Base-by-base conservation (phyloP, 2,329 filamentous ascomycete species). In the Coniochaeta ligniaria region DNA sequence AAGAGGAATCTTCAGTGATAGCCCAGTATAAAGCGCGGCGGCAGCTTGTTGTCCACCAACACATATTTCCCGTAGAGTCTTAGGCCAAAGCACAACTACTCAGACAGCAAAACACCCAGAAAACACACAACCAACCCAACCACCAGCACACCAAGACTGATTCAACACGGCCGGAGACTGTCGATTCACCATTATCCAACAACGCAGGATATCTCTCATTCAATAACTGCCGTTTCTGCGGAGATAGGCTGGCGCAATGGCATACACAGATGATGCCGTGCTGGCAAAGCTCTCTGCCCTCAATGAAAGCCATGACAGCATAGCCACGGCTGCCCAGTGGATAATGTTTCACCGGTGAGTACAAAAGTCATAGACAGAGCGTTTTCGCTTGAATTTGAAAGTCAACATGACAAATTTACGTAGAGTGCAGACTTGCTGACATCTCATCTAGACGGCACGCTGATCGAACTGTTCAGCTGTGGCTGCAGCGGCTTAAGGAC, bases 301-400 rank as follows among this genome's bases (percentile, higher is more conserved):
- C 64, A 97, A 96, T 75, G 96, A 99, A 77, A 96, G 92, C 12
- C 94, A 99, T 74, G 95, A 99, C 73, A 96, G 92, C 76, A 98
- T 99, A 71, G 85, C 96, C 63, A 94, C 91, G 38, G 93, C 96
- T 64, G 92, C 95, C 61, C 94, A 98, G 86, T 99, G 96, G 96
- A 95, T 99, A 63, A 96, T 99, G 89, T 99, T 99, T 74, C 94
- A 99, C 77, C 89, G 92, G 92, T 96, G 86, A 64, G 73, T 65
- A 12, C 57, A 14, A 60, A 61, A 35, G 22, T 17, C 47, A 31
- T 9, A 52, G 22, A 28, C 12, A 31, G 20, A 47, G 43, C 2
- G 43, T 6, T 24, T 47, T 6, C 43, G 22, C 43, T 47, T 9
- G 2, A 20, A 24, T 22, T 66, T 59, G 38, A 28, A 41, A 22